Evolutionary conservation across 352 stramenopile species (phyloP), one percentile per base, ranked within the genome.

Genomic region (Thraustochytrium striatum): DNA sequence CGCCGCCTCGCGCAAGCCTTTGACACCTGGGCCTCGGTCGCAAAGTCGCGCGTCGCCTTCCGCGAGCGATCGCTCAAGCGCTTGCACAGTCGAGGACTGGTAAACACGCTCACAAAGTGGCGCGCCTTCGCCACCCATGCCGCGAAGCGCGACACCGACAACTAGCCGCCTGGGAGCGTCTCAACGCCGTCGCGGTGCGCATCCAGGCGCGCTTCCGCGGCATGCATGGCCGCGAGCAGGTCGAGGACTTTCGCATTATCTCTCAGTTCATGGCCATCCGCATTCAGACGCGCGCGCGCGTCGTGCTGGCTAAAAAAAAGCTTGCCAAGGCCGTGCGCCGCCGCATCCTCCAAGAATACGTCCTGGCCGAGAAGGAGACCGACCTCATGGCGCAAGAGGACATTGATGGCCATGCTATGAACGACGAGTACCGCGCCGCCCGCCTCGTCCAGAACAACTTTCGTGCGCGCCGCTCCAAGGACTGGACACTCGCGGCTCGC

Each of bases 351-450:
- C 50, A 53, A 16, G 52, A 53, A 11, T 79, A 79, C 2, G 55
- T 79, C 0, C 21, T 50, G 7, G 69, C 50, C 59, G 69, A 79
- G 43, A 30, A 32, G 25, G 69, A 62, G 53, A 28, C 28, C 8
- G 69, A 79, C 19, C 36, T 69, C 39, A 79, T 79, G 69, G 69
- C 69, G 5, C 19, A 16, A 11, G 69, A 79, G 33, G 69, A 79
- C 28, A 19, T 33, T 7, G 69, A 41, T 30, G 69, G 35, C 2
- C 30, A 69, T 0, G 69, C 57, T 13, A 79, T 79, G 69, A 47
- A 58, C 1, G 13, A 19, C 21, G 69, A 79, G 53, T 79, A 65
- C 55, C 72, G 72, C n/a, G 69, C 69, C 8, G 69, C 69, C 9
- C 47, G 69, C 5, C 38, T 69, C 32, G 47, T 79, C n/a, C 69